Base-by-base conservation (phyloP, 495 filamentous ascomycete genomes). In the Neurospora pannonica region DNA sequence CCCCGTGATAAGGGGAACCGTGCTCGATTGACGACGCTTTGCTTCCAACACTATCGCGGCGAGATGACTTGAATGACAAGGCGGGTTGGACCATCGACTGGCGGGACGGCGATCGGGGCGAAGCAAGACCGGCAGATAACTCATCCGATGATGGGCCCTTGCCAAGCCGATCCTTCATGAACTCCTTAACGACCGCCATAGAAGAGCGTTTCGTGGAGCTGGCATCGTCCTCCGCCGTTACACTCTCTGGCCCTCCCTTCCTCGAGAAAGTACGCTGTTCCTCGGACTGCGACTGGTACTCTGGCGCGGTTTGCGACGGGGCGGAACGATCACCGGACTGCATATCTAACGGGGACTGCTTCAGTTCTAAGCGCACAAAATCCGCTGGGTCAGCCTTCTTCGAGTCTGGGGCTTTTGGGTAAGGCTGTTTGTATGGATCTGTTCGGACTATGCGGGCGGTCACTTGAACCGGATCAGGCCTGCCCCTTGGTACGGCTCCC, bases 401-500 rank as follows among this genome's bases (percentile, higher is more conserved):
- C 15, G 74, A 71, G 48, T 87, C 84, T 17, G 87, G 79, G 31
- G 75, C 88, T 82, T 69, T 84, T 76, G 75, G 83, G 78, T 84
- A 88, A 78, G 71, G 82, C 36, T 81, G 84, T 71, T 70, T 80
- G 28, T 67, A 67, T 42, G 86, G 81, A 70, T 93, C 90, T 67
- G 28, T 67, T 37, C 92, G 88, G 38, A 95, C 82, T 48, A 95
- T 94, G 28, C 90, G 89, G 37, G 94, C 91, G 1, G 92, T 94
- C 10, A 96, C 93, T 40, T 94, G 93, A 11, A 96, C 88, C 15
- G 92, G 94, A 82, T 87, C 90, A 70, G 88, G 87, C n/a, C 86
- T 84, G 17, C 84, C 82, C 62, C 83, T 81, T 3, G 83, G 80
- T 31, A 77, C 42, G 38, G 76, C 82, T 11, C 83, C 84, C 3